phyloP scores from a whole-genome alignment of 345 rosid genomes.

The Lumnitzera racemosa region DNA sequence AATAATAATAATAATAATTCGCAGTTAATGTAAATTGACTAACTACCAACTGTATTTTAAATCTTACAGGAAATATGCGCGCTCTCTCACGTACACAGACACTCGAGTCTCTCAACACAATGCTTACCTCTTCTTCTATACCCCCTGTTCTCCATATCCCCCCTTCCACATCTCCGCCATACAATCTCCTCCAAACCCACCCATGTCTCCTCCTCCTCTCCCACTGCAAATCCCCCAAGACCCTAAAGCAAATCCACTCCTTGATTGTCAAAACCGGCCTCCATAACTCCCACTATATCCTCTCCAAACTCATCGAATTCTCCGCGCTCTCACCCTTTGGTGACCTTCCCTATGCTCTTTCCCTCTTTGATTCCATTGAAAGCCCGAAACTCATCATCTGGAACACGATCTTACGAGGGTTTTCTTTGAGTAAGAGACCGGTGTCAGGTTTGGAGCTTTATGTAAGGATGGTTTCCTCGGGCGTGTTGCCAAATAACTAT shows the following conservation, averaged over 20 bases:
- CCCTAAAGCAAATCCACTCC: slow-evolving; percentile 50
- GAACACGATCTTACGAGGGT: slow-evolving; percentile 56
- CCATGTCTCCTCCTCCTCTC: slow-evolving; percentile 55
- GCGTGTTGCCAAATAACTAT: slow-evolving; percentile 39
- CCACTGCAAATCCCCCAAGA: slow-evolving; percentile 36
- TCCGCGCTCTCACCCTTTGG: slow-evolving; percentile 55
- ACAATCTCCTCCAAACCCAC: slow-evolving; percentile 46
- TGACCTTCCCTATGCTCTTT: slow-evolving; percentile 46
- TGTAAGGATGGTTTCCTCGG: slow-evolving; percentile 38
- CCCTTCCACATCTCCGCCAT: slow-evolving; percentile 63
- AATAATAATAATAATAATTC: no score
- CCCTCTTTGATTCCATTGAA: slow-evolving; percentile 37
- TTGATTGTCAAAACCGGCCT: slow-evolving; percentile 61
- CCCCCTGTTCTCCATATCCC: slow-evolving; percentile 34
- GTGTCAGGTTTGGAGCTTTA: slow-evolving; percentile 32
- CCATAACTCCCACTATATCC: slow-evolving; percentile 63
- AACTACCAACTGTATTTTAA: no score
- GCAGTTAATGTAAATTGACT: no score
- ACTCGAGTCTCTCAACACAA: no score
- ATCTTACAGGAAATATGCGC: no score
- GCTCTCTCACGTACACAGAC: no score
- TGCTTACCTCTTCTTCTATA: not conserved
- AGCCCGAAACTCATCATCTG: slow-evolving; percentile 57
- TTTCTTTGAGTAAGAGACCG: slow-evolving; percentile 39
- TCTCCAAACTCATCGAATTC: slow-evolving; percentile 59